These are phyloP conservation scores for Testicularia cyperi DNA, from an alignment of 1,284 basidiomycete genomes.

Conservation along the genomic window DNA sequence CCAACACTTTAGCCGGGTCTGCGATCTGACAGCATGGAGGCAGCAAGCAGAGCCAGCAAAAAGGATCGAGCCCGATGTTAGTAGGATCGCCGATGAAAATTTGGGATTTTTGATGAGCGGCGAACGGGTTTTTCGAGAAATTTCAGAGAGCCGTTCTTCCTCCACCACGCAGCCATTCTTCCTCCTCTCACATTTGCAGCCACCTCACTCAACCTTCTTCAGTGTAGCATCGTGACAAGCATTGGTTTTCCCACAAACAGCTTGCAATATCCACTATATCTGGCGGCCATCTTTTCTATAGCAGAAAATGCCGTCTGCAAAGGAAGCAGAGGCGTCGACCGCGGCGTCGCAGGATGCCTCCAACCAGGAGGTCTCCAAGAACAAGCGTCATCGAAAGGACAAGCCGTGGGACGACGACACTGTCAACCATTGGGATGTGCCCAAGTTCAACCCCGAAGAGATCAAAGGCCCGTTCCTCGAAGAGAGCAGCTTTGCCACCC, in stretches of 20 bases:
- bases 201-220: too few relatives aligned
- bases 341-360: constrained; percentile 6
- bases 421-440: constrained; percentile 97
- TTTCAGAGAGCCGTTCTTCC: too few relatives aligned
- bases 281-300: too few relatives aligned
- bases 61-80: constrained; percentile 3
- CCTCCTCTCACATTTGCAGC: too few relatives aligned
- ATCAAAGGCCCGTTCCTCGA: constrained; percentile 79
- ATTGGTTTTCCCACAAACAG: too few relatives aligned
- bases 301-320: too few relatives aligned
- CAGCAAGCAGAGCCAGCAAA: too few relatives aligned
- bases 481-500: constrained; percentile 94
- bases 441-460: constrained; percentile 71
- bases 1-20: too few relatives aligned
- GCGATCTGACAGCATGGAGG: too few relatives aligned
- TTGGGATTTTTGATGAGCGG: background rate
- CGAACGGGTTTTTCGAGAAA: constrained; percentile 28
- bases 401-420: constrained; percentile 90
- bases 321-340: constrained; percentile 3
- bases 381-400: constrained; percentile 58
- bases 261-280: too few relatives aligned
- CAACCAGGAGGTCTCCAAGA: constrained; percentile 33
- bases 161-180: constrained; percentile 1
- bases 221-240: too few relatives aligned
- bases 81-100: constrained; percentile 22